phyloP scores from a whole-genome alignment of 179 eudicot species.

The Actinidia arguta region DNA sequence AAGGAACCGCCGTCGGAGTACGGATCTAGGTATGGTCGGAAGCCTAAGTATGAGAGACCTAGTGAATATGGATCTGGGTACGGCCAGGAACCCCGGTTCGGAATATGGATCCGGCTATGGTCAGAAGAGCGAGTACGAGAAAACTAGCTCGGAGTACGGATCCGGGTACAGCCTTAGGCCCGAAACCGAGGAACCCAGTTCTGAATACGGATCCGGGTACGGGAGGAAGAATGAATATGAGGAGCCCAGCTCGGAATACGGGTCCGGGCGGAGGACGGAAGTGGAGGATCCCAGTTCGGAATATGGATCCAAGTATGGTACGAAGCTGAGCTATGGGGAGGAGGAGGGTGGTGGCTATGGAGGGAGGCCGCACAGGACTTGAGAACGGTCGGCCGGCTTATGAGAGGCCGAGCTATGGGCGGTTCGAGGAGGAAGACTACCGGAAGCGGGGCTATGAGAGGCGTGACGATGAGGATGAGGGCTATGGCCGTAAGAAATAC shows the following conservation, averaged over 20 bases:
- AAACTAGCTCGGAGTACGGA: constrained; percentile 33
- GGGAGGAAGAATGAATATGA: constrained; percentile 33
- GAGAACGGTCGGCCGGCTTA: constrained; percentile 22
- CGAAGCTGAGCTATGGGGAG: constrained; percentile 31
- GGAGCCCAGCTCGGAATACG: constrained; percentile 38
- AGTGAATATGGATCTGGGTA: constrained; percentile 32
- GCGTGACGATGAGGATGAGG: constrained; percentile 49
- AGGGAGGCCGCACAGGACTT: constrained; percentile 23
- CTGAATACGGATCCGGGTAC: constrained; percentile 39
- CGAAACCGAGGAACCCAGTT: constrained; percentile 20
- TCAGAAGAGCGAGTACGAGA: constrained; percentile 31
- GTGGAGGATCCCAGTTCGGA: constrained; percentile 18
- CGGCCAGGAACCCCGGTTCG: neutral
- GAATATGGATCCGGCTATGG: constrained; percentile 37
- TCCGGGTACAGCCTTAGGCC: constrained; percentile 35
- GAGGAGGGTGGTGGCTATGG: constrained; percentile 39
- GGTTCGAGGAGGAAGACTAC: constrained; percentile 51
- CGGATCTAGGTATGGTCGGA: constrained; percentile 32
- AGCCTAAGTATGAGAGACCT: neutral
- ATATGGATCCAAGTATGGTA: constrained; percentile 30
- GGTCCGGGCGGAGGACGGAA: constrained; percentile 34
- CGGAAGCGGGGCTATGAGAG: constrained; percentile 48
- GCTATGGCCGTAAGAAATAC: constrained; percentile 82
- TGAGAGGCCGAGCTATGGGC: constrained; percentile 47
- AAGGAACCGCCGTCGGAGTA: constrained; percentile 13